Evolutionary conservation across 441 rosid species (phyloP), one percentile per base, ranked within the genome.

Genomic region (Populus trichocarpa): DNA sequence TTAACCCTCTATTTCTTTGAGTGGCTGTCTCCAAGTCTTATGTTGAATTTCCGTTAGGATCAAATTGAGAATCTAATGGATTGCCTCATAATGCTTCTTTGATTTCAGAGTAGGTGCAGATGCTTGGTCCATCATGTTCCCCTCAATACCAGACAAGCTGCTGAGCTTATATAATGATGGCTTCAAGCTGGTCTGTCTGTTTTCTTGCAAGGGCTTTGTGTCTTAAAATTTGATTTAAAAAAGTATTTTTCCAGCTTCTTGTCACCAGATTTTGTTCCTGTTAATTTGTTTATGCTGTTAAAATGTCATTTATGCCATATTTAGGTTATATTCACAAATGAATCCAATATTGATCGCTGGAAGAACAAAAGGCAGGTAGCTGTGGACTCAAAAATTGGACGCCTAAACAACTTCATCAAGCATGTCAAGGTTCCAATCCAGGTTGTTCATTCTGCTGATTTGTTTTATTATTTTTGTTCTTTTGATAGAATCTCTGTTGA

Each of bases 321-420:
- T 72, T 74, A 96, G 98, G 98, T 93, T 75, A 92, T 96, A 86
- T 96, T 96, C 88, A 89, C 97, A 20, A 96, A 96, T 81, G 99
- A 96, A 81, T 91, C 98, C 75, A 96, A 93, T 88, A 96, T 95
- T 77, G 98, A 96, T 40, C 95, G 97, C 80, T 92, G 98, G 98
- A 93, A 90, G 81, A 93, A 96, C 63, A 94, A 91, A 85, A 90
- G 99, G 77, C 97, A 96, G 82, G 88, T 81, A 72, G 99, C 98
- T 18, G 92, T 96, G 67, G 93, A 96, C 84, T 96, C 98, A 61
- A 96, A 95, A 85, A 46, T 91, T 61, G 98, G 99, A 78, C 93
- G 99, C 67, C 93, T 96, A 75, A 85, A 86, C 85, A 83, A 88
- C 85, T 96, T 96, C 82, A 90, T 92, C 78, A 81, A 89, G 74